Conservation (phyloP, 2,329 filamentous ascomycete species). For the Aspergillus sp. region DNA sequence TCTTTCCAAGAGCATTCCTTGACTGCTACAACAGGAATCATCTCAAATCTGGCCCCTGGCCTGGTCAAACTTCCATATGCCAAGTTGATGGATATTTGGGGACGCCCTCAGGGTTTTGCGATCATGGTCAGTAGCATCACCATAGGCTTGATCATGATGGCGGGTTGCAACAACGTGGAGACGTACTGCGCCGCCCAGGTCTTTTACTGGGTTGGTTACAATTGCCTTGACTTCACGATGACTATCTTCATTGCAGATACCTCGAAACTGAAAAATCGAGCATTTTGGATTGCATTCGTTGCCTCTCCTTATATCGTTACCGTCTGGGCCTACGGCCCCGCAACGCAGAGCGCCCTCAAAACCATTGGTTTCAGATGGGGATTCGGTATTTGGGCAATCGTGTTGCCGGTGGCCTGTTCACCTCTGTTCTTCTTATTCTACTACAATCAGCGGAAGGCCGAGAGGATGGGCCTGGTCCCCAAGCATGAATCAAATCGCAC, state of each 20-base stretch:
- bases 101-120: conserved; percentile 58
- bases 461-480: conserved; percentile 52
- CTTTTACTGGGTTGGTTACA: conserved; percentile 60
- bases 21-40: conserved; percentile 53
- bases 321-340: conserved; percentile 55
- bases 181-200: conserved; percentile 65
- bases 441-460: conserved; percentile 59
- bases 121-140: conserved; percentile 51
- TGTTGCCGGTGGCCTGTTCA: conserved; percentile 56
- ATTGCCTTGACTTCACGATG: conserved; percentile 57
- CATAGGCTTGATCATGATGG: conserved; percentile 60
- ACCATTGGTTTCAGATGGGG: conserved; percentile 62
- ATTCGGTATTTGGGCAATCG: conserved; percentile 61
- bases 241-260: conserved; percentile 65
- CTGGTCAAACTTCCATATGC: conserved; percentile 61
- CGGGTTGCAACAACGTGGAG: conserved; percentile 59
- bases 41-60: conserved; percentile 58
- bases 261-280: conserved; percentile 59
- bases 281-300: conserved; percentile 60
- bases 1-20: conserved; percentile 54
- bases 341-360: conserved; percentile 52
- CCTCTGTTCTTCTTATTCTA: conserved; percentile 58
- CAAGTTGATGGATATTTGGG: conserved; percentile 64
- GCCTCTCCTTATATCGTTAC: conserved; percentile 63
- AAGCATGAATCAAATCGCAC: conserved; percentile 48